Conservation (phyloP, 2,329 filamentous ascomycete species). For the Alternaria gaisen region DNA sequence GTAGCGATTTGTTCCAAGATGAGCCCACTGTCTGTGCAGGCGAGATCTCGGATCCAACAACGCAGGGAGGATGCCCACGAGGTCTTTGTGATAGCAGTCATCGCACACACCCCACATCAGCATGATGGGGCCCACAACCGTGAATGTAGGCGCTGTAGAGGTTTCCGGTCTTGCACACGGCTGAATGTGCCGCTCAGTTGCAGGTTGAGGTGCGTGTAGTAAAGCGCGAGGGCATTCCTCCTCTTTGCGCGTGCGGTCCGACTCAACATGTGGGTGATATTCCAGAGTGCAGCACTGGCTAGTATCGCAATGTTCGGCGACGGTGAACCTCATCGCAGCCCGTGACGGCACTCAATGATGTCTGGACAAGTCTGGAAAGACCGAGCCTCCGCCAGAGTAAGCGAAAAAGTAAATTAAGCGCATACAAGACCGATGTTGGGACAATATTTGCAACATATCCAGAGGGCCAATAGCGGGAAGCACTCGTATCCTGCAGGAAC, state of each 20-base stretch:
- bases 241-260: conserved; percentile 4
- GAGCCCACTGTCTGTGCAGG: conserved; percentile 1
- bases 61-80: conserved; percentile 13
- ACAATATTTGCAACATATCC: conserved; percentile 31
- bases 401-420: conserved; percentile 39
- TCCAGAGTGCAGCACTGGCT: conserved; percentile 1
- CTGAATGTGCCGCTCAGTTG: conserved; percentile 4
- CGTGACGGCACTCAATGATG: conserved; percentile 30
- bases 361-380: conserved; percentile 19
- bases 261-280: background rate
- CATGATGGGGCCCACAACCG: conserved; percentile 4
- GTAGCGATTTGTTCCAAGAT: conserved; percentile 11
- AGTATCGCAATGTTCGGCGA: background rate
- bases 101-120: conserved; percentile 16
- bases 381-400: conserved; percentile 12
- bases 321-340: conserved; percentile 13
- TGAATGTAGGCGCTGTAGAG: conserved; percentile 2
- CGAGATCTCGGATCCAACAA: conserved; percentile 10
- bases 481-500: conserved; percentile 40
- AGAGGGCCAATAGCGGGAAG: conserved; percentile 29
- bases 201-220: conserved; percentile 5
- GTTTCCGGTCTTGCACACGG: conserved; percentile 6
- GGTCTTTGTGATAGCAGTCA: conserved; percentile 6
- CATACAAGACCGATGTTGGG: conserved; percentile 37
- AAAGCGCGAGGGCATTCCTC: conserved; percentile 2